phyloP scores from a whole-genome alignment of 2,329 filamentous ascomycete species.

The Beauveria australis region DNA sequence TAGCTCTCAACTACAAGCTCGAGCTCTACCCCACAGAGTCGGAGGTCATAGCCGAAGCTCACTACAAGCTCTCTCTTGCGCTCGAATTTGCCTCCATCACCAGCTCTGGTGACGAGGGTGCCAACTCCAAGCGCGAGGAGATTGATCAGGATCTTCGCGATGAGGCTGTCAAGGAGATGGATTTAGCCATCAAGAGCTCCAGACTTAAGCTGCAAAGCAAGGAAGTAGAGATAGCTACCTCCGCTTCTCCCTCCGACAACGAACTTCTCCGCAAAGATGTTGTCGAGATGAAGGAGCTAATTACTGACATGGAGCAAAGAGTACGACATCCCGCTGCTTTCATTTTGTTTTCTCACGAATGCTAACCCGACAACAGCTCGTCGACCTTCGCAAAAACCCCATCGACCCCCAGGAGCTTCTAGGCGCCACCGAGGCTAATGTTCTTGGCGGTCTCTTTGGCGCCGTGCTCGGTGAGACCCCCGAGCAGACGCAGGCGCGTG shows the following conservation, averaged over 20 bases:
- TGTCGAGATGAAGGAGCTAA: slow-evolving; percentile 66
- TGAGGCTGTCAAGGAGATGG: slow-evolving; percentile 63
- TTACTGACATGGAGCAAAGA: slow-evolving; percentile 70
- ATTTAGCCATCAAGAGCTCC: slow-evolving; percentile 65
- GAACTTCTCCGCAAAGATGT: slow-evolving; percentile 56
- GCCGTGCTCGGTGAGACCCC: slow-evolving; percentile 54
- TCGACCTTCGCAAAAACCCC: slow-evolving; percentile 56
- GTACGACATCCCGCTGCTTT: slow-evolving; percentile 33
- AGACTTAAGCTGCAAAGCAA: slow-evolving; percentile 62
- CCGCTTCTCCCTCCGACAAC: slow-evolving; percentile 58
- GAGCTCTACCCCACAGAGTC: slow-evolving; percentile 73
- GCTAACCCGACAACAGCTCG: slow-evolving; percentile 38
- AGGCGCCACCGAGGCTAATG: slow-evolving; percentile 33
- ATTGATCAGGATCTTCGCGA: slow-evolving; percentile 63
- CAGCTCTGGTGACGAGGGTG: slow-evolving; percentile 41
- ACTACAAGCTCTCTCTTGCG: slow-evolving; percentile 92
- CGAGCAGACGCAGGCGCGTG: slow-evolving; percentile 50
- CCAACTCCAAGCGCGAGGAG: slow-evolving; percentile 36
- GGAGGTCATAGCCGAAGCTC: slow-evolving; percentile 82
- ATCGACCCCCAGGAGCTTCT: slow-evolving; percentile 33
- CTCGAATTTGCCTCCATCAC: slow-evolving; percentile 87
- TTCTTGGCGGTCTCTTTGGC: slow-evolving; percentile 53
- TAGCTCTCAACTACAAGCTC: slow-evolving; percentile 70
- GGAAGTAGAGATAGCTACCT: slow-evolving; percentile 55
- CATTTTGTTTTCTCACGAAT: neutral